Evolutionary conservation across 2,329 filamentous ascomycete genomes (phyloP).

Genomic region (Peltaster fructicola): DNA sequence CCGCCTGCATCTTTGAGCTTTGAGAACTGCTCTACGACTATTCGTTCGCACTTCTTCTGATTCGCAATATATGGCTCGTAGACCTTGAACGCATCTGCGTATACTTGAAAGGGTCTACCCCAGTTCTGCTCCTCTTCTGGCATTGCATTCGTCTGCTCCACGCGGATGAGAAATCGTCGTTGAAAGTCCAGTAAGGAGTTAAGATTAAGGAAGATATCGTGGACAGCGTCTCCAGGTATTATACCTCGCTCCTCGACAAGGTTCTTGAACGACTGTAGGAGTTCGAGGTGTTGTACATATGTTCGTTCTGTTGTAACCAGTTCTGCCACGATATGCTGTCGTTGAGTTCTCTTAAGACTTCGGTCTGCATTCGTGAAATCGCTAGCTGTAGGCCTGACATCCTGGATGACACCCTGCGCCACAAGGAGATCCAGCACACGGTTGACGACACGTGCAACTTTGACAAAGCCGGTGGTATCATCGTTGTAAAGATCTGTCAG

Average conservation of each 20-base stretch:
- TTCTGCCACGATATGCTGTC: conserved; percentile 81
- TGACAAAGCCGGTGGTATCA: conserved; percentile 93
- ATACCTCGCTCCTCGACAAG: conserved; percentile 73
- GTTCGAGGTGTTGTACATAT: conserved; percentile 93
- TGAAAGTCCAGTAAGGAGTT: conserved; percentile 92
- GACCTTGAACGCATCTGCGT: conserved; percentile 75
- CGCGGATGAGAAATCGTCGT: conserved; percentile 80
- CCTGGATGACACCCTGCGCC: conserved; percentile 51
- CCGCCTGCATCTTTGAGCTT: conserved; percentile 63
- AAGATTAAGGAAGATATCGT: conserved; percentile 92
- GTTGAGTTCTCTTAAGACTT: conserved; percentile 42
- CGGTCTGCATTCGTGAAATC: conserved; percentile 30
- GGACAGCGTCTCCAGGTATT: conserved; percentile 74
- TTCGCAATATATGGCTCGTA: conserved; percentile 98
- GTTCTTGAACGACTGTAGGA: conserved; percentile 82
- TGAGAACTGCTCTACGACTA: conserved; percentile 72
- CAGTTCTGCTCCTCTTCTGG: conserved; percentile 65
- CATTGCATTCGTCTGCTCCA: conserved; percentile 86
- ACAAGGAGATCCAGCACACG: conserved; percentile 76
- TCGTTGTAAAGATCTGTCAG: conserved; percentile 82
- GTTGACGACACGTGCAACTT: conserved; percentile 88
- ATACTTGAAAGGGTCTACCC: conserved; percentile 77
- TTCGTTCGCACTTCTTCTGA: conserved; percentile 72
- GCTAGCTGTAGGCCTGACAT: conserved; percentile 37
- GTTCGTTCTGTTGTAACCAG: conserved; percentile 90